Conservation (phyloP, 1,139 yeast genomes). For the Kodamaea sp. region DNA sequence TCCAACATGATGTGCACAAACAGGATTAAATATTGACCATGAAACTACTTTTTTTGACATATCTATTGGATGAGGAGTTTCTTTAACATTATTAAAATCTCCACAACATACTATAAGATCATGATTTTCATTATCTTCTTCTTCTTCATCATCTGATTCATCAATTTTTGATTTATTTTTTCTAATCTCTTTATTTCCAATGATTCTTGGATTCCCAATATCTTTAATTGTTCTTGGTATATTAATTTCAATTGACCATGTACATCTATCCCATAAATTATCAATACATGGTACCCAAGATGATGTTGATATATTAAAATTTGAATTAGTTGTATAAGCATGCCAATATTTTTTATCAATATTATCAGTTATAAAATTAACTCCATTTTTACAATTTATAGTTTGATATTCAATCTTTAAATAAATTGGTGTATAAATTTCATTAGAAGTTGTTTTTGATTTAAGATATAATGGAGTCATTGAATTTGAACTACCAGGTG, state of each 20-base stretch:
- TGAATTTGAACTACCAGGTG: conserved; percentile 40
- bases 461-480: conserved; percentile 39
- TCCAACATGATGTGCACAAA: conserved; percentile 93
- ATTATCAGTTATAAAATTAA: conserved; percentile 61
- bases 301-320: conserved; percentile 76
- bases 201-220: conserved; percentile 50
- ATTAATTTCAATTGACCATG: conserved; percentile 87
- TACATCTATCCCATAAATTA: conserved; percentile 79
- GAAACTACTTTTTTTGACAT: conserved; percentile 69
- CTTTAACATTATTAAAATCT: conserved; percentile 53
- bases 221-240: conserved; percentile 79
- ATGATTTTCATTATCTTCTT: conserved; percentile 46
- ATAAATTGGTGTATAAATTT: conserved; percentile 66
- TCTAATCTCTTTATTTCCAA: conserved; percentile 32
- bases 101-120: conserved; percentile 76
- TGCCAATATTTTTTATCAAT: conserved; percentile 58
- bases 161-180: conserved; percentile 10
- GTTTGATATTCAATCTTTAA: conserved; percentile 67
- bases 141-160: conserved; percentile 34
- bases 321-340: conserved; percentile 80
- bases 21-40: conserved; percentile 81
- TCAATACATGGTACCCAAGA: conserved; percentile 98
- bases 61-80: conserved; percentile 52
- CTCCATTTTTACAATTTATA: conserved; percentile 68
- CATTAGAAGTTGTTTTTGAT: conserved; percentile 29